A percentile compares a stretch with the other conserved stretches of the same genome.
These are phyloP conservation scores for Clausena lansium DNA, from an alignment of 345 rosid species.

Conservation along the genomic window DNA sequence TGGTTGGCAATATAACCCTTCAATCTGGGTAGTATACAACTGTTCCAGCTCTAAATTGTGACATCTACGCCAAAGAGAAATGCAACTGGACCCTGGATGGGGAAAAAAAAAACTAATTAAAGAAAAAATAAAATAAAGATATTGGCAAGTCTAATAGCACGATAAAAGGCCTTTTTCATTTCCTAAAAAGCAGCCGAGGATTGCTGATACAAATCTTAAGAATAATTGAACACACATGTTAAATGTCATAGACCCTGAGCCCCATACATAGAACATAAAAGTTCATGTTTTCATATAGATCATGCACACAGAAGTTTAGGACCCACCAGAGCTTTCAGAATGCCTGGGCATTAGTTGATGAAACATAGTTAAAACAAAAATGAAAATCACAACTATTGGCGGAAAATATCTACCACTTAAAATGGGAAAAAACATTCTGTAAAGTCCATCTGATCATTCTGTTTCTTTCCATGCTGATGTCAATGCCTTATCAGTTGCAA, in stretches of 20 bases:
- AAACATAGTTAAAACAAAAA: not conserved
- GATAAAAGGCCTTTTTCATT: not conserved
- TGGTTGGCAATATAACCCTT: constrained; percentile 49
- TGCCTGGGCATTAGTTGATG: not conserved
- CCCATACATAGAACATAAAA: not conserved
- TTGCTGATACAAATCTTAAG: not conserved
- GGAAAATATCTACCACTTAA: not conserved
- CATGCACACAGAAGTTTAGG: not conserved
- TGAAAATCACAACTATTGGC: not conserved
- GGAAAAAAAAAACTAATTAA: constrained; percentile 16
- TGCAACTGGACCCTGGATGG: constrained; percentile 53
- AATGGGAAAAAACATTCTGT: no score
- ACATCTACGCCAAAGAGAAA: constrained; percentile 71
- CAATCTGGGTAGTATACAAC: constrained; percentile 54
- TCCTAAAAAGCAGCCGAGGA: not conserved
- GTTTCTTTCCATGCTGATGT: not conserved
- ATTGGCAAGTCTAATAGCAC: not conserved
- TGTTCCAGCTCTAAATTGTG: constrained; percentile 50
- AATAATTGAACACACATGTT: not conserved
- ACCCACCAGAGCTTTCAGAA: not conserved
- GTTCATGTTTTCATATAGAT: not conserved
- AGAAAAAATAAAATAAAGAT: not conserved
- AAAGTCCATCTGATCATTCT: no score
- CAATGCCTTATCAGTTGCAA: not conserved
- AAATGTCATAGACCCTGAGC: not conserved